Evolutionary conservation across 306 rosid species (phyloP).

Genomic region (Nissolia schottii): DNA sequence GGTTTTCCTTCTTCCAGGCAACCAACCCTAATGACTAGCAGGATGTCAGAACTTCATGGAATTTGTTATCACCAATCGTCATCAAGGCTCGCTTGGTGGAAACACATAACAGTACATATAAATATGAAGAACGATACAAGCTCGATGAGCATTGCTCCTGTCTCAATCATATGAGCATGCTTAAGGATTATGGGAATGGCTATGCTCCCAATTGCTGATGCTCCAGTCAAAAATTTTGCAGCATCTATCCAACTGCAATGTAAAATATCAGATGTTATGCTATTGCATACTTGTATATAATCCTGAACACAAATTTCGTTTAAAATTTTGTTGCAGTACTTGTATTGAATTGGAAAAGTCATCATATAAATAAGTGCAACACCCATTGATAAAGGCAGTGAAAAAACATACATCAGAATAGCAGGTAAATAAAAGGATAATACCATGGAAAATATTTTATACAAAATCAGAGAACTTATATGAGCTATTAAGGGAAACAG

Average conservation of each 20-base stretch:
- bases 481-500: background rate
- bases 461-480: slow-evolving; percentile 5
- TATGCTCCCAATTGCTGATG: slow-evolving; percentile 81
- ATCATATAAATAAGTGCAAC: background rate
- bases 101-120: slow-evolving; percentile 81
- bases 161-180: slow-evolving; percentile 90
- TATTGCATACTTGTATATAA: background rate
- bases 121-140: slow-evolving; percentile 88
- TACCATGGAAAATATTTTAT: background rate
- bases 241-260: slow-evolving; percentile 89
- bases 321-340: background rate
- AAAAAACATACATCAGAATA: background rate
- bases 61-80: slow-evolving; percentile 72
- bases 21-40: slow-evolving; percentile 12
- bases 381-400: background rate
- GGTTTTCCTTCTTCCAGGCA: background rate
- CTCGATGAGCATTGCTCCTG: slow-evolving; percentile 95
- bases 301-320: background rate
- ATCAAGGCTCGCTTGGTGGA: slow-evolving; percentile 92
- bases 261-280: background rate
- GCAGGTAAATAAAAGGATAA: background rate
- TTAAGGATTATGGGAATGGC: slow-evolving; percentile 91
- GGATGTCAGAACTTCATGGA: background rate
- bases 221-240: slow-evolving; percentile 93
- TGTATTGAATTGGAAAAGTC: background rate